These are phyloP conservation scores for Serendipita sp. DNA, from an alignment of 768 basidiomycete species.

Conservation along the genomic window DNA sequence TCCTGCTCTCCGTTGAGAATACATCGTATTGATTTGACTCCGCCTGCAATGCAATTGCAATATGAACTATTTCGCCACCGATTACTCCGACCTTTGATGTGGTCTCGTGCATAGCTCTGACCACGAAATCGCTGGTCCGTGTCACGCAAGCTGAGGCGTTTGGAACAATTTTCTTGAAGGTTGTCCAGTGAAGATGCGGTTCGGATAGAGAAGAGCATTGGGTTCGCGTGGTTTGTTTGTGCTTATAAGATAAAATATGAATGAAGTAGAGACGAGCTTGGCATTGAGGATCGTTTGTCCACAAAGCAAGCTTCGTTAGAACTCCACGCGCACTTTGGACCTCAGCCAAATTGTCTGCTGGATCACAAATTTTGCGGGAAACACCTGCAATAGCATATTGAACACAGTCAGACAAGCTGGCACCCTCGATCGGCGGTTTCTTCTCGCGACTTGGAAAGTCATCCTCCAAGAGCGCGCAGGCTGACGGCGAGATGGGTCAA, in stretches of 20 bases:
- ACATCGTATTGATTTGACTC: background rate
- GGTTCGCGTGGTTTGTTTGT: too few species aligned
- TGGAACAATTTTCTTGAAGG: slow-evolving; percentile 29
- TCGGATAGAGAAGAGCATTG: too few species aligned
- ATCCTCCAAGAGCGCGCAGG: background rate
- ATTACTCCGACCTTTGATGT: background rate
- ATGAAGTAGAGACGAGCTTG: too few species aligned
- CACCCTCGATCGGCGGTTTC: background rate
- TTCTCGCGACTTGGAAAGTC: slow-evolving; percentile 3
- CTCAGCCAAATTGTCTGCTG: background rate
- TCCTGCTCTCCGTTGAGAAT: background rate
- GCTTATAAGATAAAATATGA: too few species aligned
- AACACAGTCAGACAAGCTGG: background rate
- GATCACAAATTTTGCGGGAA: background rate
- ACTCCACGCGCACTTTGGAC: too few species aligned
- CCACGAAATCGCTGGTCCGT: slow-evolving; percentile 52
- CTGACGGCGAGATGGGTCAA: slow-evolving; percentile 1
- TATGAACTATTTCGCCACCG: background rate
- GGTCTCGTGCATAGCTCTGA: slow-evolving; percentile 36
- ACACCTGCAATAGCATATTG: background rate
- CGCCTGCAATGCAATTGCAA: too few species aligned
- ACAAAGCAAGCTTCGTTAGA: too few species aligned
- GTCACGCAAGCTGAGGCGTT: slow-evolving; percentile 47
- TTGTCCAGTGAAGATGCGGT: too few species aligned
- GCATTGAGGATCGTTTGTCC: too few species aligned